These are phyloP conservation scores for Corymbia maculata DNA, from an alignment of 345 rosid species.

Conservation along the genomic window DNA sequence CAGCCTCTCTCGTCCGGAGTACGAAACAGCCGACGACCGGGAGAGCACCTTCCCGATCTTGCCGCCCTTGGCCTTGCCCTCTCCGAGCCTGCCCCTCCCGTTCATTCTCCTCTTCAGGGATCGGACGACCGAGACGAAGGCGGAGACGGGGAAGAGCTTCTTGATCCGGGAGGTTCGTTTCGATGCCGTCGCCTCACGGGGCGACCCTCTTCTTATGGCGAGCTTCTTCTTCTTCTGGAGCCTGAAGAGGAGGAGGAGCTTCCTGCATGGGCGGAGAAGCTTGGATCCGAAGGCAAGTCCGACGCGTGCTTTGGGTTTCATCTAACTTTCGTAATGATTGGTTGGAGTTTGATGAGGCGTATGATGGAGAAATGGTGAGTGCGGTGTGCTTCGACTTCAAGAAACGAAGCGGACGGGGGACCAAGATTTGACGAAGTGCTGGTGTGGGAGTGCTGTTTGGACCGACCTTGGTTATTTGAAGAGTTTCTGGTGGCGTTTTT, in stretches of 20 bases:
- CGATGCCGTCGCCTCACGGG: neutral
- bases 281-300: neutral
- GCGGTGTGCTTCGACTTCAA: neutral
- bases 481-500: neutral
- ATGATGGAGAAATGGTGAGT: neutral
- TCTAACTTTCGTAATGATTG: neutral
- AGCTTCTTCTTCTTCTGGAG: neutral
- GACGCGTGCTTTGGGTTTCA: neutral
- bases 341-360: neutral
- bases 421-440: too few species aligned
- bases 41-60: neutral
- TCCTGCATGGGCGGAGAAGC: neutral
- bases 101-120: neutral
- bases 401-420: neutral
- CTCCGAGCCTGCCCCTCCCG: neutral
- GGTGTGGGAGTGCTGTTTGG: neutral
- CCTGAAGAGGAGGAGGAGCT: neutral
- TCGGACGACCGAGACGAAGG: neutral
- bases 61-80: neutral
- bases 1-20: neutral
- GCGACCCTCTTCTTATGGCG: neutral
- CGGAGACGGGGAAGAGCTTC: neutral
- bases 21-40: neutral
- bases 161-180: neutral
- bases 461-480: neutral